Evolutionary conservation across 192 early-diverging fungal species (phyloP), one percentile per base, ranked within the genome.

Genomic region (Coemansia asiatica): DNA sequence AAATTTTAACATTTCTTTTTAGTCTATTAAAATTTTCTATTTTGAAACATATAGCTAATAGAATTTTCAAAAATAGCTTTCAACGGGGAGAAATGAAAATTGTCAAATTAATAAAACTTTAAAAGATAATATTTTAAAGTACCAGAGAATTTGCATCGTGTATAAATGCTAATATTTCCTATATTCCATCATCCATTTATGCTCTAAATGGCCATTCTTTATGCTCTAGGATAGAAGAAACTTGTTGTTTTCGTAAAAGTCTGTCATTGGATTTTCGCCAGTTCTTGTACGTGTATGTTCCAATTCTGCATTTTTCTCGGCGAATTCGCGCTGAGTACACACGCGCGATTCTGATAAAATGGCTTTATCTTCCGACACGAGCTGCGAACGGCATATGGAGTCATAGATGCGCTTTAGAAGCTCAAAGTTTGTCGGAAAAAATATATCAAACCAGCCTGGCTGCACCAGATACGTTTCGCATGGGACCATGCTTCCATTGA

Each of bases 371-470:
- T 8, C 31, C 3, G 31, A 33, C 8, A 8, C 3, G 3, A 33
- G 3, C 56, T 60, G 36, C 35, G 58, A 63, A 40, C 84, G 81
- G 71, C 90, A 90, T 2, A 91, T 82, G 16, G 69, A 60, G 22
- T 84, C 76, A 75, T 98, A 95, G 79, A 98, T 82, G 35, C 87
- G 85, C 64, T 74, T 68, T 71, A 95, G 66, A 16, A 94, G 75
- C 67, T 93, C 92, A 86, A 96, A 99, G 75, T 99, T 90, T 22
- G 95, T 98, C 4, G 97, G 97, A 70, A 98, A 99, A 78, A 99
- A 98, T 51, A 99, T 96, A 70, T 98, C 96, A 81, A 99, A 99
- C 87, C 88, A 97, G 12, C 97, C 97, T 5, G 95, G 97, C 75
- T 95, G 93, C 8, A 99, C 95, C 76, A 99, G 90, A 66, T 96